These are phyloP conservation scores for Termitomyces sp. DNA, from an alignment of 768 basidiomycete genomes.

Conservation along the genomic window DNA sequence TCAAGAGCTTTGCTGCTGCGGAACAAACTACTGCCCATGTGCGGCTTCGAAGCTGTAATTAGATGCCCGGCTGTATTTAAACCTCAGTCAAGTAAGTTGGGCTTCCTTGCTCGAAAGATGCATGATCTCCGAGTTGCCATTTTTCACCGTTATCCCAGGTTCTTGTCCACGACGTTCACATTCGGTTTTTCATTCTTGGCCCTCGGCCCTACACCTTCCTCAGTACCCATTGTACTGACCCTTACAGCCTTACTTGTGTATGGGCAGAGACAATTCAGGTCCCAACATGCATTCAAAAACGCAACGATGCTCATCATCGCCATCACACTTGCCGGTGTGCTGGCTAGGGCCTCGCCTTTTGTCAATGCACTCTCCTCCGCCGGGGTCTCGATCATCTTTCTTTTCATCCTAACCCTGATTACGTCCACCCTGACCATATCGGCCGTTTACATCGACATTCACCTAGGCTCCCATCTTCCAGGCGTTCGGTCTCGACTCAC, in stretches of 20 bases:
- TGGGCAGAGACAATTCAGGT: constrained; percentile 28
- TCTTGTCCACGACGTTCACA: constrained; percentile 19
- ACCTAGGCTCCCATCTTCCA: constrained; percentile 22
- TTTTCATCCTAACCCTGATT: constrained; percentile 34
- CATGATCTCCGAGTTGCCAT: constrained; percentile 17
- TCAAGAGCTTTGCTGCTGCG: no score
- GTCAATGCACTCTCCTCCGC: constrained; percentile 51
- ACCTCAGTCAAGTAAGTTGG: background rate
- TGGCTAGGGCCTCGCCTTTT: constrained; percentile 40
- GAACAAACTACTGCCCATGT: no score
- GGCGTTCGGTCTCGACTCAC: constrained; percentile 41
- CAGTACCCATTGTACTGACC: constrained; percentile 17
- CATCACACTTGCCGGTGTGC: constrained; percentile 34
- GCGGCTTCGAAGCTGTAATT: background rate
- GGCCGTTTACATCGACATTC: constrained; percentile 33
- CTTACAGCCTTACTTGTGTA: constrained; percentile 33
- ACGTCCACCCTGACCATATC: constrained; percentile 41
- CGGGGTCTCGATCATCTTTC: constrained; percentile 38
- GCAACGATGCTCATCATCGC: constrained; percentile 27
- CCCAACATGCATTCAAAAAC: constrained; percentile 16
- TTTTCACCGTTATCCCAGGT: constrained; percentile 25
- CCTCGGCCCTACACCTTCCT: constrained; percentile 18
- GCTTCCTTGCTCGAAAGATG: constrained; percentile 13
- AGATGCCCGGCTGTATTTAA: background rate
- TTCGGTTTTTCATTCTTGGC: constrained; percentile 20